Evolutionary conservation across 2,329 filamentous ascomycete genomes (phyloP).

Genomic region (Dactylellina cionopaga): DNA sequence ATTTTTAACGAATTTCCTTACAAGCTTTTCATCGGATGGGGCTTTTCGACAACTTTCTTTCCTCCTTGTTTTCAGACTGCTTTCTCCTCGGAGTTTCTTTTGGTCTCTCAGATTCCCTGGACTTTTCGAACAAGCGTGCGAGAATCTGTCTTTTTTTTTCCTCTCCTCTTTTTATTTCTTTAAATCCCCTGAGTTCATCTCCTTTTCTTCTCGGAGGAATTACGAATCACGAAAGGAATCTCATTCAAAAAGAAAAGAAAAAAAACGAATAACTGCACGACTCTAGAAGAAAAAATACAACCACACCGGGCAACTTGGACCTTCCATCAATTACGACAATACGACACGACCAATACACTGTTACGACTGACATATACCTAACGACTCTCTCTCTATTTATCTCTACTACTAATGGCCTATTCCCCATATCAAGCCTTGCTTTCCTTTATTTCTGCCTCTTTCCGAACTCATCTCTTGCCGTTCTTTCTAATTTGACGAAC

Average conservation of each 20-base stretch:
- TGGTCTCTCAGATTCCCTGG: neutral
- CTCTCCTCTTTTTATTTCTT: neutral
- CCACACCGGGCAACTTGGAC: conserved; percentile 19
- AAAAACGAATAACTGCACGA: neutral
- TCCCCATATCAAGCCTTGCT: too few species aligned
- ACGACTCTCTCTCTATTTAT: neutral
- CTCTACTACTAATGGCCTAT: too few species aligned
- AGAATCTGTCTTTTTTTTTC: conserved; percentile 3
- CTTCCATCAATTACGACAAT: too few species aligned
- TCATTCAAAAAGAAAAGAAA: conserved; percentile 2
- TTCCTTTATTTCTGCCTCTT: conserved; percentile 1
- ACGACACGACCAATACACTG: neutral
- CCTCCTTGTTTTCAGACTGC: neutral
- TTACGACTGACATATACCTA: neutral
- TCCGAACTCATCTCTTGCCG: neutral
- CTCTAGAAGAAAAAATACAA: neutral
- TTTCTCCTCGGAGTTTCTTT: neutral
- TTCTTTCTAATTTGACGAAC: neutral
- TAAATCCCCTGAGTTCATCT: neutral
- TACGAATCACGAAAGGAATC: conserved; percentile 19
- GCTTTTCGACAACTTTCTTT: conserved; percentile 1
- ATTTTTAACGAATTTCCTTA: conserved; percentile 30
- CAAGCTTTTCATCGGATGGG: conserved; percentile 5
- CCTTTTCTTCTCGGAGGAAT: conserved; percentile 3
- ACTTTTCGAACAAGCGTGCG: neutral